Conservation (phyloP, 805 yeast species). For the Sungouiozyma intestinalis region DNA sequence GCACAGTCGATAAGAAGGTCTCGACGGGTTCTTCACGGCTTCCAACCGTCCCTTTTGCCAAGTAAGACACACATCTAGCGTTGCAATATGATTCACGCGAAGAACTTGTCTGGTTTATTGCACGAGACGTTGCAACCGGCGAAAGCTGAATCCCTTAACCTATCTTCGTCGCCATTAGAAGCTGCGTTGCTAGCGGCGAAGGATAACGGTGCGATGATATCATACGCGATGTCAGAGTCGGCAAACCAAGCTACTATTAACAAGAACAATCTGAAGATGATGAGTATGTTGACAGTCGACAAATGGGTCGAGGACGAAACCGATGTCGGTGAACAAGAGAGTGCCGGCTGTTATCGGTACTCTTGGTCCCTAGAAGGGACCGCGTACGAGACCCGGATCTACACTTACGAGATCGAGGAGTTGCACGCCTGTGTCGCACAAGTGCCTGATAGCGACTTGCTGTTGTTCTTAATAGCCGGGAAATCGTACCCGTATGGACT, state of each 20-base stretch:
- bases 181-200: constrained; percentile 19
- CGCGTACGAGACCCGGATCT: constrained; percentile 15
- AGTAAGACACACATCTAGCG: too few species aligned
- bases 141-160: constrained; percentile 8
- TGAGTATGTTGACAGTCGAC: constrained; percentile 25
- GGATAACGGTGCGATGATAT: constrained; percentile 23
- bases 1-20: too few species aligned
- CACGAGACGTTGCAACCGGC: constrained; percentile 14
- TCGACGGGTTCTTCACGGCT: too few species aligned
- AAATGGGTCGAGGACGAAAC: constrained; percentile 26
- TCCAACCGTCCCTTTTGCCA: too few species aligned
- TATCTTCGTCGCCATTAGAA: constrained; percentile 13
- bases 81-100: constrained; percentile 18
- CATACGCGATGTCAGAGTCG: constrained; percentile 13
- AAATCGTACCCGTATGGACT: constrained; percentile 23
- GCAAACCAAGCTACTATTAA: constrained; percentile 6
- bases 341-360: constrained; percentile 11
- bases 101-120: constrained; percentile 15
- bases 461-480: constrained; percentile 20
- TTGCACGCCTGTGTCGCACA: constrained; percentile 23
- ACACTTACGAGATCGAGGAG: constrained; percentile 26
- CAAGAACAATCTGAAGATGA: constrained; percentile 23
- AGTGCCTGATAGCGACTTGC: constrained; percentile 22
- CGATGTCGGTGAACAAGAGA: constrained; percentile 6
- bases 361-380: constrained; percentile 3